Conservation (phyloP, 306 rosid species). For the Fagus crenata region DNA sequence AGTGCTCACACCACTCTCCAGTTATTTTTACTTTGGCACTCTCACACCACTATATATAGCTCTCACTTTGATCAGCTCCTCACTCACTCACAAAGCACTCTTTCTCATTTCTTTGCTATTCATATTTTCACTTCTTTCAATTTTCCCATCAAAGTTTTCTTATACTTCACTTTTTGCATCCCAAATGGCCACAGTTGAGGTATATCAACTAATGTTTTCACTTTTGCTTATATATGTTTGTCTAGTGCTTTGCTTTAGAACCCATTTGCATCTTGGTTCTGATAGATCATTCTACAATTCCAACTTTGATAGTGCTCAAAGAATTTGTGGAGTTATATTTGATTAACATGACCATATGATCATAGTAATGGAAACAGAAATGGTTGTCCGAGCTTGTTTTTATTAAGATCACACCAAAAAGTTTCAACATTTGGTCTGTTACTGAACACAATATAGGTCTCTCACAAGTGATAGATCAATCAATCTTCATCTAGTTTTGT, state of each 20-base stretch:
- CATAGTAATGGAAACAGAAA: not conserved
- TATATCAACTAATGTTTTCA: conserved; percentile 39
- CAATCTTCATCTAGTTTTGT: not conserved
- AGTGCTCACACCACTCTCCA: conserved; percentile 30
- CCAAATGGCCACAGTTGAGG: conserved; percentile 94
- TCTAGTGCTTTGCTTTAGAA: not conserved
- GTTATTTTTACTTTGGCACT: not conserved
- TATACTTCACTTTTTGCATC: conserved; percentile 15
- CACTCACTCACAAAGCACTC: conserved; percentile 35
- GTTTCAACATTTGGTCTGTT: not conserved
- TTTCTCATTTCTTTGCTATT: conserved; percentile 3
- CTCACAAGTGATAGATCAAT: not conserved
- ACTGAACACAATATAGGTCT: not conserved
- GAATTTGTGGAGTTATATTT: not conserved
- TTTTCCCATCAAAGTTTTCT: conserved; percentile 16
- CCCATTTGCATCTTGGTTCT: not conserved
- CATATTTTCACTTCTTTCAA: conserved; percentile 1
- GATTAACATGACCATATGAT: not conserved
- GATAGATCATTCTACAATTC: not conserved
- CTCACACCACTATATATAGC: conserved; percentile 63
- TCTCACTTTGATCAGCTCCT: conserved; percentile 35
- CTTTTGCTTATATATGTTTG: not conserved
- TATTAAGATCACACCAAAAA: not conserved
- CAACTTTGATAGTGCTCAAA: not conserved
- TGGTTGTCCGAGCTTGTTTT: not conserved